Evolutionary conservation across 2,329 filamentous ascomycete genomes (phyloP), one percentile per base, ranked within the genome.

Genomic region (Chaetothyriales sp.): DNA sequence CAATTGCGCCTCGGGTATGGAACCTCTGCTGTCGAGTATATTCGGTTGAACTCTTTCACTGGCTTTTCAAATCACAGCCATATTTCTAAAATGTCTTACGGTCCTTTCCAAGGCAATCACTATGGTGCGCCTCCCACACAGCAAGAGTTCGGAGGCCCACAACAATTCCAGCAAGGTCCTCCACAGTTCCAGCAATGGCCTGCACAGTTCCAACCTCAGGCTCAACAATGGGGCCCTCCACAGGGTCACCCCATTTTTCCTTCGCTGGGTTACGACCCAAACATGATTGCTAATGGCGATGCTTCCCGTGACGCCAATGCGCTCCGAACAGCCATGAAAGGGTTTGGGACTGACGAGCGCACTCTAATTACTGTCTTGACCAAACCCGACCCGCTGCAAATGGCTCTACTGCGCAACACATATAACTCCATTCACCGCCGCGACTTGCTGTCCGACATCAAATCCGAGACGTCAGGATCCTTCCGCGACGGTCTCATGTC

Each of bases 331-430:
- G 87, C 90, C 1, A 95, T 95, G 88, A 95, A 94, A 68, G 89
- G 89, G 0, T 86, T 95, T 56, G 90, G 89, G 33, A 95, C 89
- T 0, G 81, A 97, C 62, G 89, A 95, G 66, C 83, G 81, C 62
- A 68, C 77, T 0, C 71, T 97, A 15, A 89, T 94, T 57, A 71
- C 73, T 1, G 71, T 83, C 2, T 72, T 97, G 7, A 71, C 83
- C 2, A 78, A 75, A 59, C 83, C 89, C 56, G 86, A 94, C 57
- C 85, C 89, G 1, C 72, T 89, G 4, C 86, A 94, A 65, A 77
- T 92, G 56, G 78, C 82, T 47, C 73, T 78, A 7, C 73, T 94
- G 49, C 79, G 82, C 52, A 66, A 75, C 6, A 76, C 83, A 2
- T 97, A 85, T 70, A 71, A 80, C 47, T 70, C 80, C 53, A 70